Percentiles rank a stretch among this genome's conserved stretches.
These are phyloP conservation scores for Crucibulum laeve DNA, from an alignment of 768 basidiomycete species.

Conservation along the genomic window DNA sequence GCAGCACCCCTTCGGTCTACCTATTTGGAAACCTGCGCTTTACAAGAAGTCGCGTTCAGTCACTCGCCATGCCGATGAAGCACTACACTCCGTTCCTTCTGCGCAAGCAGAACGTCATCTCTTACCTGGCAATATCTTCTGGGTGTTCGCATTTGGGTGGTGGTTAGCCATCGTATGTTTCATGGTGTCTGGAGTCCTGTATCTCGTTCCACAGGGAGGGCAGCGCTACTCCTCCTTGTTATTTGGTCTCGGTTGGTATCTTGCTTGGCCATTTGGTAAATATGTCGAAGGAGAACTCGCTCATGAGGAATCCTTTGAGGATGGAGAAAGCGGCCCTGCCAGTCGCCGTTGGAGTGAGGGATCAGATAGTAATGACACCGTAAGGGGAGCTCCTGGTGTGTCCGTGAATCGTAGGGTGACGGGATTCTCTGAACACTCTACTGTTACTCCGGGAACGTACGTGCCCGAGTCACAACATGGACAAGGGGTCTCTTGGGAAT, in stretches of 20 bases:
- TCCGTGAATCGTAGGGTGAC: slow-evolving; percentile 30
- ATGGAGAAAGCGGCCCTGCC: slow-evolving; percentile 23
- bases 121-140: slow-evolving; percentile 90
- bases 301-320: slow-evolving; percentile 32
- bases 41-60: slow-evolving; percentile 98
- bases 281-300: slow-evolving; percentile 83
- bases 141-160: slow-evolving; percentile 89
- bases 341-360: slow-evolving; percentile 24
- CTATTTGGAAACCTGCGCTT: slow-evolving; percentile 98
- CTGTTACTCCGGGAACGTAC: slow-evolving; percentile 36
- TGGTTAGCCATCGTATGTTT: slow-evolving; percentile 81
- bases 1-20: slow-evolving; percentile 97
- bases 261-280: slow-evolving; percentile 98
- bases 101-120: slow-evolving; percentile 92
- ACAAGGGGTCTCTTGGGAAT: slow-evolving; percentile 39
- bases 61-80: slow-evolving; percentile 93
- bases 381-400: slow-evolving; percentile 14
- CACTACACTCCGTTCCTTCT: slow-evolving; percentile 88
- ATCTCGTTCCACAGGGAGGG: slow-evolving; percentile 76
- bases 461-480: slow-evolving; percentile 25
- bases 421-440: slow-evolving; percentile 38
- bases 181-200: slow-evolving; percentile 61
- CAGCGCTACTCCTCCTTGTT: slow-evolving; percentile 80
- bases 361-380: slow-evolving; percentile 25
- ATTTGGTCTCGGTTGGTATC: slow-evolving; percentile 93